Evolutionary conservation across 495 filamentous ascomycete genomes (phyloP).

Genomic region (Penicillium pancosmium): DNA sequence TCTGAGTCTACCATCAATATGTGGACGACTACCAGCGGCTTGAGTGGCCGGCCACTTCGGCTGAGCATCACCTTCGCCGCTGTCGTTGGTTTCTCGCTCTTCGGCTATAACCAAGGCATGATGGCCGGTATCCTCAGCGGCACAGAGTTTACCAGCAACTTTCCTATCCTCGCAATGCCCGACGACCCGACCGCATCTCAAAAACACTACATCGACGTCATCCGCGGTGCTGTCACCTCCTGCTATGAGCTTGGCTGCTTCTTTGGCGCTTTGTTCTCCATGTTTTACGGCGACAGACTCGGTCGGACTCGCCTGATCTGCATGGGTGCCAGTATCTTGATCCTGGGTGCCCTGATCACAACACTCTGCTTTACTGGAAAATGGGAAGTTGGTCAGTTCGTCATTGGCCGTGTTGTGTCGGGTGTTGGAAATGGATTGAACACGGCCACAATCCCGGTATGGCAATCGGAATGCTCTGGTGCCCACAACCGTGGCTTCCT

Average conservation of each 20-base stretch:
- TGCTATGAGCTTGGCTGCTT: constrained; percentile 83
- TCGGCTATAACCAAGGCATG: constrained; percentile 71
- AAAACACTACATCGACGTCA: constrained; percentile 57
- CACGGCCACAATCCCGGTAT: constrained; percentile 74
- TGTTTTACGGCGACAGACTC: constrained; percentile 66
- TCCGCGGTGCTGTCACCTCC: constrained; percentile 77
- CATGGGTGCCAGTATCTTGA: constrained; percentile 69
- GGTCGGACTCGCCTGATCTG: constrained; percentile 65
- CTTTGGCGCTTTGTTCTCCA: constrained; percentile 71
- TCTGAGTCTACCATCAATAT: constrained; percentile 28
- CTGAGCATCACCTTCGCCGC: constrained; percentile 43
- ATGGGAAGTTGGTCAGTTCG: constrained; percentile 64
- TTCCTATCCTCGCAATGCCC: constrained; percentile 56
- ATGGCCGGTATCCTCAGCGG: constrained; percentile 83
- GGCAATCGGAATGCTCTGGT: constrained; percentile 72
- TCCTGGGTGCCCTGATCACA: constrained; percentile 73
- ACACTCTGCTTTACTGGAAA: constrained; percentile 49
- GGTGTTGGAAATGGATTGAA: constrained; percentile 77
- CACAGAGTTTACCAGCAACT: constrained; percentile 65
- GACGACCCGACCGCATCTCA: background rate
- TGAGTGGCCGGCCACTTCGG: constrained; percentile 39
- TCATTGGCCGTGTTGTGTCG: constrained; percentile 71
- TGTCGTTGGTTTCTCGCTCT: constrained; percentile 69
- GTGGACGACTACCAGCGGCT: constrained; percentile 43
- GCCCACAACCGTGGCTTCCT: constrained; percentile 76